phyloP scores from a whole-genome alignment of 345 rosid species.

The Murraya paniculata region DNA sequence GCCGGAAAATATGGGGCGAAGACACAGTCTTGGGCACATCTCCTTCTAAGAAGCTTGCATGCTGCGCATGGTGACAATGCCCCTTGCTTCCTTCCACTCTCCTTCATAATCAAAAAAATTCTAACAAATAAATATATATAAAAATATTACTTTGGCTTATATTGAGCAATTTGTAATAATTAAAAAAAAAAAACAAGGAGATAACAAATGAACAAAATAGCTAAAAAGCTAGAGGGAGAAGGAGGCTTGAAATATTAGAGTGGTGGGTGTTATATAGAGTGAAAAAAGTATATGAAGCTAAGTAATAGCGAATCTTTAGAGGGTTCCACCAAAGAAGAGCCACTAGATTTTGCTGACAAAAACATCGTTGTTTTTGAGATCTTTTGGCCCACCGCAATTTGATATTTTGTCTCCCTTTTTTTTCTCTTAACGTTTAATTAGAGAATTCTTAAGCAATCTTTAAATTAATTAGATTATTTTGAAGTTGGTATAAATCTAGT shows the following conservation, averaged over 20 bases:
- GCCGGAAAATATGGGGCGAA: conserved; percentile 93
- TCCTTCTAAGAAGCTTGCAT: conserved; percentile 82
- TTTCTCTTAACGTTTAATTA: background rate
- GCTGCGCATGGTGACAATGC: conserved; percentile 82
- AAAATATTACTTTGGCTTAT: background rate
- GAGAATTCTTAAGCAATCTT: background rate
- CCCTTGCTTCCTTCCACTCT: conserved; percentile 50
- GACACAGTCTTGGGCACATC: conserved; percentile 74
- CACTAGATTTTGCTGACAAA: conserved; percentile 51
- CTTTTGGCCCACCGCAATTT: conserved; percentile 24
- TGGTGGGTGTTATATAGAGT: conserved; percentile 41
- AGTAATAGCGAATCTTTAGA: conserved; percentile 37
- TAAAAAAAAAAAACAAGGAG: background rate
- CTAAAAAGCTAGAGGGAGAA: background rate
- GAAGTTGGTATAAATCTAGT: background rate
- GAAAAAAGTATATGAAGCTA: background rate
- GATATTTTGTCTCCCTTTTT: conserved; percentile 17
- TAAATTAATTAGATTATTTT: background rate
- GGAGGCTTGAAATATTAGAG: conserved; percentile 16
- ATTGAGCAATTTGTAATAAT: background rate
- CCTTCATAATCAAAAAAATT: conserved; percentile 35
- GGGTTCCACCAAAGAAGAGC: conserved; percentile 41
- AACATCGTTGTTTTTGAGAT: conserved; percentile 41
- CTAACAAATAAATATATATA: too few species aligned
- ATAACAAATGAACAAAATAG: background rate